phyloP scores from a whole-genome alignment of 345 rosid genomes.

The Cochlearia excelsa region DNA sequence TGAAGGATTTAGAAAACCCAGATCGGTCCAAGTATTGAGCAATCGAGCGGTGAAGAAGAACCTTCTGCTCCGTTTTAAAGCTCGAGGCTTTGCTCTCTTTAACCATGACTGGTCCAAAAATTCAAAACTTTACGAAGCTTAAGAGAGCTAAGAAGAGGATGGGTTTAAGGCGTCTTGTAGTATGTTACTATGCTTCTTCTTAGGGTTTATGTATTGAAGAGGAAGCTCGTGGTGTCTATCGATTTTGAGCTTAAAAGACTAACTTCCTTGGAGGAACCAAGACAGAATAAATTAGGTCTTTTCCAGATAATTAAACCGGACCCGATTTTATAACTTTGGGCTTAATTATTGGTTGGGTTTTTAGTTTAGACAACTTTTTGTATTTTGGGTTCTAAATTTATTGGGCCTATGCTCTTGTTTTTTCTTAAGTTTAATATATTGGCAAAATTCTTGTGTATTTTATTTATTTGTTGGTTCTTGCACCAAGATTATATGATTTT shows the following conservation, averaged over 20 bases:
- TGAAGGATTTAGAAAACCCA: conserved; percentile 65
- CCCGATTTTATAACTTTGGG: too few relatives aligned
- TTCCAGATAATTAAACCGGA: not conserved
- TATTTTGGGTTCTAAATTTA: too few relatives aligned
- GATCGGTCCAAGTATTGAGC: conserved; percentile 53
- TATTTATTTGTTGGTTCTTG: too few relatives aligned
- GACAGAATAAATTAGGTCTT: conserved; percentile 21
- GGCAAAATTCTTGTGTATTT: too few relatives aligned
- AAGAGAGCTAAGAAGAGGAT: conserved; percentile 34
- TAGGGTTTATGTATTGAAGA: conserved; percentile 21
- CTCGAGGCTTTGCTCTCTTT: conserved; percentile 21
- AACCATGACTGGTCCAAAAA: conserved; percentile 33
- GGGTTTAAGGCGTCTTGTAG: conserved; percentile 28
- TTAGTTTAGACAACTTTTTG: too few relatives aligned
- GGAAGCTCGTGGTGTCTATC: conserved; percentile 15
- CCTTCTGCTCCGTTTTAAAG: conserved; percentile 39
- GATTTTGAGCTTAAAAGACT: too few relatives aligned
- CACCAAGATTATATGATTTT: too few relatives aligned
- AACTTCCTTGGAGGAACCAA: too few relatives aligned
- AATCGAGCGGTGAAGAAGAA: conserved; percentile 47
- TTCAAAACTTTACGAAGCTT: conserved; percentile 61
- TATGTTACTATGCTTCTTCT: not conserved
- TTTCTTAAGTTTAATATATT: too few relatives aligned
- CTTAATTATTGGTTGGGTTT: too few relatives aligned
- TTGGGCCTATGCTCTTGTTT: too few relatives aligned